Evolutionary conservation across 352 stramenopile species (phyloP).

Genomic region (Pythium plurisporium): DNA sequence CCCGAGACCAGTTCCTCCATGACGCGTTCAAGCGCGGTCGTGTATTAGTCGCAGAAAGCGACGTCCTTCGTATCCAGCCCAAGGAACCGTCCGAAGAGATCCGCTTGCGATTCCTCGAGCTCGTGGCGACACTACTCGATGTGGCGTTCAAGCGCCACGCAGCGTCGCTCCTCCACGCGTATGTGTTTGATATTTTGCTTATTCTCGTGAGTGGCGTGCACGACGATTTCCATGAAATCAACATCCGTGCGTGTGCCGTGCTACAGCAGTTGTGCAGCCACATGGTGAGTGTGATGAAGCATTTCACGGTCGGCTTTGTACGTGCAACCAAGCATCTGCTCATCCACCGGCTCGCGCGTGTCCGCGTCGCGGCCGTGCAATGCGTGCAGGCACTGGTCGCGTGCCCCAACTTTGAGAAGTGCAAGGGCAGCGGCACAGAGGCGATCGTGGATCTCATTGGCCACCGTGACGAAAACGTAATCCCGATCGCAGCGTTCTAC

Average conservation of each 20-base stretch:
- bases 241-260: slow-evolving; percentile 61
- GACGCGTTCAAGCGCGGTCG: slow-evolving; percentile 71
- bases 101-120: slow-evolving; percentile 49
- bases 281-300: slow-evolving; percentile 91
- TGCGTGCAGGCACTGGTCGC: slow-evolving; percentile 79
- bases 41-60: slow-evolving; percentile 45
- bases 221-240: slow-evolving; percentile 88
- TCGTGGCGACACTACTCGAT: slow-evolving; percentile 47
- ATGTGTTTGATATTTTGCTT: slow-evolving; percentile 74
- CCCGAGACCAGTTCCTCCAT: slow-evolving; percentile 58
- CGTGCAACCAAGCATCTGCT: slow-evolving; percentile 79
- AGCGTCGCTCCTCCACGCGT: slow-evolving; percentile 74
- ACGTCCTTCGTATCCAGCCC: slow-evolving; percentile 38
- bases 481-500: slow-evolving; percentile 94
- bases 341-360: slow-evolving; percentile 85
- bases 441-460: slow-evolving; percentile 93
- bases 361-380: slow-evolving; percentile 83
- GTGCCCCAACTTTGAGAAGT: slow-evolving; percentile 88
- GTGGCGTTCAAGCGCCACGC: slow-evolving; percentile 47
- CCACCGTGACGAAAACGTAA: slow-evolving; percentile 94
- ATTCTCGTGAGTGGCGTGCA: slow-evolving; percentile 62
- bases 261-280: slow-evolving; percentile 45
- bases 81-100: slow-evolving; percentile 77
- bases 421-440: slow-evolving; percentile 91
- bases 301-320: slow-evolving; percentile 89